These are phyloP conservation scores for Cercospora zeina DNA, from an alignment of 2,329 filamentous ascomycete species.

Conservation along the genomic window DNA sequence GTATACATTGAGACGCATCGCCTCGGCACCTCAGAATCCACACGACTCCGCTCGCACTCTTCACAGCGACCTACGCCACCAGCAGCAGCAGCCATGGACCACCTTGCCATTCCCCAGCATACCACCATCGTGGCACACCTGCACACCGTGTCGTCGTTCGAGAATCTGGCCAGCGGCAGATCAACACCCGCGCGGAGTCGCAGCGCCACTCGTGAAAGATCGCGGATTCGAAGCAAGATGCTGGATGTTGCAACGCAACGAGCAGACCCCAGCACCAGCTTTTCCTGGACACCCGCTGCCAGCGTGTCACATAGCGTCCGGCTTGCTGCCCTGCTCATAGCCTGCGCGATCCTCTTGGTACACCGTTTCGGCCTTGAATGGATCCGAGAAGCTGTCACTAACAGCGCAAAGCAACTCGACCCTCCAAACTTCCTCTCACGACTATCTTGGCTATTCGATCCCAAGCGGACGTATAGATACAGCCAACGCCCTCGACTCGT, in stretches of 20 bases:
- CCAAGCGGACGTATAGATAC: constrained; percentile 5
- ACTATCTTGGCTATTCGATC: constrained; percentile 1
- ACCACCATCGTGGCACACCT: constrained; percentile 14
- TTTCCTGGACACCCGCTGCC: background rate
- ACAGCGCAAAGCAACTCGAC: background rate
- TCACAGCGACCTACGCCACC: background rate
- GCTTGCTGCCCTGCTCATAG: background rate
- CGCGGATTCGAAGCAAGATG: constrained; percentile 10
- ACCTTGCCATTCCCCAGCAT: constrained; percentile 14
- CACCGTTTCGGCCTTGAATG: background rate
- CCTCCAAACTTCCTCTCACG: background rate
- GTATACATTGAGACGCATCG: constrained; percentile 12
- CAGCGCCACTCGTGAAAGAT: constrained; percentile 6
- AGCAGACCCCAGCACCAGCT: background rate
- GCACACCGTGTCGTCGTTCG: background rate
- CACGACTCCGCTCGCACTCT: background rate
- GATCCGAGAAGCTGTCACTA: background rate
- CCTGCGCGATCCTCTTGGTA: constrained; percentile 11
- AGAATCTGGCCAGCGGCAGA: background rate
- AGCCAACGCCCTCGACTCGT: constrained; percentile 9
- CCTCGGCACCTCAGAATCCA: constrained; percentile 2
- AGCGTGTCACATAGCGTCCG: background rate
- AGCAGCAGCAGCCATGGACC: constrained; percentile 13
- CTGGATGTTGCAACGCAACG: constrained; percentile 9
- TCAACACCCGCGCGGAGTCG: constrained; percentile 1